Percentiles rank a stretch among this genome's conserved stretches.
These are phyloP conservation scores for Borealophlyctis nickersoniae DNA, from an alignment of 192 early-diverging fungal species.

Conservation along the genomic window DNA sequence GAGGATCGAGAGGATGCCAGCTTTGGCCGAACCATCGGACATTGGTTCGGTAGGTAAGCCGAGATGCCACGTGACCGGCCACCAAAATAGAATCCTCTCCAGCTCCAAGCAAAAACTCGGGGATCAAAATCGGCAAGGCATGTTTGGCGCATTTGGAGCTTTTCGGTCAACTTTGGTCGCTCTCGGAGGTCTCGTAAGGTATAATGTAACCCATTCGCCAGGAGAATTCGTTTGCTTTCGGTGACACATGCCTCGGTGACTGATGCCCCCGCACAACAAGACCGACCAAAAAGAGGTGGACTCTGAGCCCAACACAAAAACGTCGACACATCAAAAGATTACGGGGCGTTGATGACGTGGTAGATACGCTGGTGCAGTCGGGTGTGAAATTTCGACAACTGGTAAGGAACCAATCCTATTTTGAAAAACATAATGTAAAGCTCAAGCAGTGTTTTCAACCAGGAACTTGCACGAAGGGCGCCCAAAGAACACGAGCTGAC, in stretches of 20 bases:
- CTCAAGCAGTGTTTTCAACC: neutral
- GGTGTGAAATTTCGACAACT: conserved; percentile 45
- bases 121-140: too few relatives aligned
- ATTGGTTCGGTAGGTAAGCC: too few relatives aligned
- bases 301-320: conserved; percentile 50
- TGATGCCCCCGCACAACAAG: neutral
- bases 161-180: conserved; percentile 25
- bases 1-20: neutral
- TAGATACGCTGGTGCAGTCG: conserved; percentile 41
- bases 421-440: neutral
- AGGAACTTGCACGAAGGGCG: conserved; percentile 39
- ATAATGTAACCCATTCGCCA: neutral
- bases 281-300: too few relatives aligned
- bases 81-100: too few relatives aligned
- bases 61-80: too few relatives aligned
- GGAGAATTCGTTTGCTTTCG: too few relatives aligned
- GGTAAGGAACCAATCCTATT: conserved; percentile 17
- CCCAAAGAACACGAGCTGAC: conserved; percentile 46
- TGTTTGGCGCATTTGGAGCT: too few relatives aligned
- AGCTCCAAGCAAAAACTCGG: too few relatives aligned
- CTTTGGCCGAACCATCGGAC: too few relatives aligned
- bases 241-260: conserved; percentile 37
- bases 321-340: conserved; percentile 44
- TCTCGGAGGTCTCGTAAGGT: conserved; percentile 30
- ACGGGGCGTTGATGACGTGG: conserved; percentile 45